Evolutionary conservation across 768 basidiomycete species (phyloP), one percentile per base, ranked within the genome.

Genomic region (Lactarius psammicola): DNA sequence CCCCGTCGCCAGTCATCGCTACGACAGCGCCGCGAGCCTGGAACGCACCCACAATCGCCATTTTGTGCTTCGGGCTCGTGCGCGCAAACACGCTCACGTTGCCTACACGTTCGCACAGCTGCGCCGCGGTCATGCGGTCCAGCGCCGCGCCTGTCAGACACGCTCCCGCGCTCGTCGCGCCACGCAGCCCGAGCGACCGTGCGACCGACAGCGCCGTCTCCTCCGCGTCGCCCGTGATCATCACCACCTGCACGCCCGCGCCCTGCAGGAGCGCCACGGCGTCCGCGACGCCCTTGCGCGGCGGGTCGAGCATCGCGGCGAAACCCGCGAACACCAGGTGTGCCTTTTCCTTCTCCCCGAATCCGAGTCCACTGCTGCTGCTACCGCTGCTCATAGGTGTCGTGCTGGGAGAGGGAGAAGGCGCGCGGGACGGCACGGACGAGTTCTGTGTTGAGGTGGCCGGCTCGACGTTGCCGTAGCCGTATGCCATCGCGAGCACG

Each of bases 1-100:
- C 92, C 74, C 95, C 95, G 75, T 98, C 95, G 31, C 95, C 95
- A 1, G 96, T 97, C 96, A 98, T 98, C 2, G 94, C 95, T 2
- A 98, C 95, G 5, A 98, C 88, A 11, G 85, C 88, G 0, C 96
- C 95, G 56, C 92, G 81, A 65, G 87, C 77, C 79, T 97, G 95
- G 77, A 93, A 95, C 38, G 95, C 95, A 75, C 93, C 89, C 34
- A 98, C 88, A 71, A 98, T 98, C 60, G 90, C 87, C 94, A 98
- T 95, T 80, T 98, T 98, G 76, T 98, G 96, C 75, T 90, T 86
- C 66, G 95, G 95, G 59, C 95, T 97, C 76, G 95, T 96, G 72
- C 96, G 80, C 69, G 95, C 96, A 79, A 96, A 98, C 58, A 98
- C 94, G 62, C 85, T 90, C 30, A 96, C 86, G 28, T 78, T 81